These are phyloP conservation scores for Fusarium cyanostomum DNA, from an alignment of 2,329 filamentous ascomycete genomes.

Conservation along the genomic window DNA sequence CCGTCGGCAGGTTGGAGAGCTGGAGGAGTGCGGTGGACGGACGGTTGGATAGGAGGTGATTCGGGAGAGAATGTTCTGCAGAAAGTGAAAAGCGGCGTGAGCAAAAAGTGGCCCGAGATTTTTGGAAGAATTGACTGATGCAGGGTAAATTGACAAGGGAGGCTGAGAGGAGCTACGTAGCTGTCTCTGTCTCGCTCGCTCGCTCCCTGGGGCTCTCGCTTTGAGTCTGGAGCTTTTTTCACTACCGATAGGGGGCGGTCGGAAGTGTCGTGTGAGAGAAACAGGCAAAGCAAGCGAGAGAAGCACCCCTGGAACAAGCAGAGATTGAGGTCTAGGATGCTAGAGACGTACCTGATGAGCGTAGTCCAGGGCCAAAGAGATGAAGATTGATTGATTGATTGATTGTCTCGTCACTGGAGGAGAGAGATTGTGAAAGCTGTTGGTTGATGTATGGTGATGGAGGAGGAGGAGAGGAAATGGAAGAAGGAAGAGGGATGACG, in stretches of 20 bases:
- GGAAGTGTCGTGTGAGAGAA: slow-evolving; percentile 36
- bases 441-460: slow-evolving; percentile 20
- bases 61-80: slow-evolving; percentile 30
- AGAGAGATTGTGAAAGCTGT: slow-evolving; percentile 9
- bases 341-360: slow-evolving; percentile 31
- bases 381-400: not conserved
- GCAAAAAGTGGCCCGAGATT: slow-evolving; percentile 43
- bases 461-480: slow-evolving; percentile 10
- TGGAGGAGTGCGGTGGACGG: not conserved
- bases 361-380: slow-evolving; percentile 9
- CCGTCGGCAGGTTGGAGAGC: slow-evolving; percentile 10
- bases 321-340: slow-evolving; percentile 21
- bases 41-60: slow-evolving; percentile 19
- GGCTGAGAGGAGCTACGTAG: slow-evolving; percentile 23
- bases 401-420: not conserved
- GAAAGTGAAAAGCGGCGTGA: slow-evolving; percentile 38
- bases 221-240: slow-evolving; percentile 16
- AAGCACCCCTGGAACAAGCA: slow-evolving; percentile 29
- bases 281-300: slow-evolving; percentile 40
- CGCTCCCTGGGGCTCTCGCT: slow-evolving; percentile 25
- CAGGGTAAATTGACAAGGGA: slow-evolving; percentile 30
- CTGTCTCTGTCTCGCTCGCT: slow-evolving; percentile 32
- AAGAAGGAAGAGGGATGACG: slow-evolving; percentile 26
- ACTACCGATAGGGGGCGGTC: slow-evolving; percentile 39
- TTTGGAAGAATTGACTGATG: slow-evolving; percentile 22